Evolutionary conservation across 2,329 filamentous ascomycete species (phyloP).

Genomic region (Claviceps fusiformis): DNA sequence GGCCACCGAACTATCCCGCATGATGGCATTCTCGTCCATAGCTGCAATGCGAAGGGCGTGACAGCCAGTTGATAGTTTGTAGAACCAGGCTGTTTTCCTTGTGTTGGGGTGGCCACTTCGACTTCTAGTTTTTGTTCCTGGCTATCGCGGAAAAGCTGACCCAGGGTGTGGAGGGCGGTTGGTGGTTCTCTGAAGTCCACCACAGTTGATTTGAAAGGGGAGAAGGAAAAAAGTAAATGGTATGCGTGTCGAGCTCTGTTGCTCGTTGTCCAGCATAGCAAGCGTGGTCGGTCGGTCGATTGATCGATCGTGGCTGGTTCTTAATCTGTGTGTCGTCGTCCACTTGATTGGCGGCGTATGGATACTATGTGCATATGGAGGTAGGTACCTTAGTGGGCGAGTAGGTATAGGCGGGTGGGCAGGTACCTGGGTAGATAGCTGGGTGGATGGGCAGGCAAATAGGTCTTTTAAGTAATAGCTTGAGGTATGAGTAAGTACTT

Average conservation of each 20-base stretch:
- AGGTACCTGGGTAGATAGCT: no score
- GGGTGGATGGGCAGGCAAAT: no score
- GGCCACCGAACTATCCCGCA: neutral
- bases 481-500: no score
- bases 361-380: no score
- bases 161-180: neutral
- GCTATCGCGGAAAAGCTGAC: neutral
- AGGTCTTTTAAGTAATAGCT: no score
- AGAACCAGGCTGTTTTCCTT: neutral
- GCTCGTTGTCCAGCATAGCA: neutral
- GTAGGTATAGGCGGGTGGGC: no score
- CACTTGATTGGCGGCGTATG: neutral
- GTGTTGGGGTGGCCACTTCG: neutral
- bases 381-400: no score
- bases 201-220: neutral
- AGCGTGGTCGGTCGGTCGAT: neutral
- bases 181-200: neutral
- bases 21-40: slow-evolving; percentile 3
- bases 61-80: neutral
- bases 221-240: no score
- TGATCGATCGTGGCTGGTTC: neutral
- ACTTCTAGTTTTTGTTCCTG: neutral
- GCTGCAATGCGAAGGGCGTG: neutral
- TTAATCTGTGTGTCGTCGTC: neutral
- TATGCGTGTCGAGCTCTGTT: neutral